Evolutionary conservation across 2,329 filamentous ascomycete genomes (phyloP), one percentile per base, ranked within the genome.

Genomic region (Fusarium abutilonis): DNA sequence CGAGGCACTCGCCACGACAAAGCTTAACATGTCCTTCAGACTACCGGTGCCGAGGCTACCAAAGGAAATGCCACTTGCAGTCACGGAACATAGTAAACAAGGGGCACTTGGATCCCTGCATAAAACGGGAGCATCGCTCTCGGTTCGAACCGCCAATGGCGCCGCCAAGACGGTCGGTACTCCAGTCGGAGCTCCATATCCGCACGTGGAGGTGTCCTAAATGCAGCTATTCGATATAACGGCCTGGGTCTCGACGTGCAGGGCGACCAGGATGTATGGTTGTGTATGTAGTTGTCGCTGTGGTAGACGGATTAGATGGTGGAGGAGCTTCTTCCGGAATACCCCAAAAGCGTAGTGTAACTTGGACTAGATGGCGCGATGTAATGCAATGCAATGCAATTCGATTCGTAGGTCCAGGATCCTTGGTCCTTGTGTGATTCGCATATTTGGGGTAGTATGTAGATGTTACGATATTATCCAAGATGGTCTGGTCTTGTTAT

Each of bases 241-340:
- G 13, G n/a, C 53, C 60, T 8, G 47, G 43, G 54, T 31, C 36
- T 28, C 49, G 56, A 56, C 34, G 62, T 68, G 66, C 66, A 61
- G 61, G 64, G 66, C 59, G 58, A 19, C 19, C 19, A 4, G 19
- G 19, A 4, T 19, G 19, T 19, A 19, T 19, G 19, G 19, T 19
- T 19, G 19, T 19, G 19, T 19, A 19, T 19, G 19, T 19, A 19
- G 19, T 19, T 43, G 26, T 40, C 34, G 39, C 45, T 48, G 31
- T 32, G 47, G 47, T 55, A 39, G 45, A 48, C 64, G 50, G 64
- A 65, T 64, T 64, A 35, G 52, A 64, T 54, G 46, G 55, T 69
- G 67, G 67, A 69, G 55, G 63, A 52, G 45, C 38, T 54, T 50
- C 56, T 52, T 69, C 67, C 67, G 67, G 58, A 36, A n/a, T 65